Evolutionary conservation across 306 rosid species (phyloP).

Genomic region (Citrullus colocynthis): DNA sequence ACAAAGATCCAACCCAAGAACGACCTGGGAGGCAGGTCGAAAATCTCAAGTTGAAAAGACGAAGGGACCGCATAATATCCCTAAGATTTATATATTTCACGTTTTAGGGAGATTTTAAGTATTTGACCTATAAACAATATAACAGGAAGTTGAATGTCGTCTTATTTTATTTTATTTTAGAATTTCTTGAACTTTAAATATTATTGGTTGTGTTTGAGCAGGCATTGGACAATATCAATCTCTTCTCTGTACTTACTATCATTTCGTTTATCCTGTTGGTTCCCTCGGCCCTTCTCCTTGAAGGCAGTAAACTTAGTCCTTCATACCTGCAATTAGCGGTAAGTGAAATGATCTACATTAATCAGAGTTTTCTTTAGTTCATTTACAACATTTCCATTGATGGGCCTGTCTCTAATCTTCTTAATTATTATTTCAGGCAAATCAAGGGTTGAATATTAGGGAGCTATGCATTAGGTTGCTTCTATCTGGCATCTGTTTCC

Average conservation of each 20-base stretch:
- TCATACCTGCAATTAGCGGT: constrained; percentile 56
- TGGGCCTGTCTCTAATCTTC: not conserved
- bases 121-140: no score
- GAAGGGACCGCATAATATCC: no score
- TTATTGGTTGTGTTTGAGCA: constrained; percentile 15
- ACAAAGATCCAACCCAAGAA: no score
- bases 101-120: no score
- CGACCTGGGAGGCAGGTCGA: no score
- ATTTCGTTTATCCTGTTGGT: constrained; percentile 70
- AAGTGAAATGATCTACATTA: constrained; percentile 28
- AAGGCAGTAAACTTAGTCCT: constrained; percentile 80
- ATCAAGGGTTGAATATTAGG: constrained; percentile 43
- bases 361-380: constrained; percentile 3
- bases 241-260: constrained; percentile 80
- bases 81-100: no score
- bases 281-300: constrained; percentile 52
- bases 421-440: not conserved
- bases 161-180: not conserved
- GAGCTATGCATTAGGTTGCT: constrained; percentile 51
- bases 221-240: constrained; percentile 75
- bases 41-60: no score
- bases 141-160: not conserved
- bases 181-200: not conserved
- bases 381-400: constrained; percentile 11
- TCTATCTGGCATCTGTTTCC: constrained; percentile 85